These are phyloP conservation scores for Plasmodium fragile DNA, from an alignment of 169 alveolate species.

Conservation along the genomic window DNA sequence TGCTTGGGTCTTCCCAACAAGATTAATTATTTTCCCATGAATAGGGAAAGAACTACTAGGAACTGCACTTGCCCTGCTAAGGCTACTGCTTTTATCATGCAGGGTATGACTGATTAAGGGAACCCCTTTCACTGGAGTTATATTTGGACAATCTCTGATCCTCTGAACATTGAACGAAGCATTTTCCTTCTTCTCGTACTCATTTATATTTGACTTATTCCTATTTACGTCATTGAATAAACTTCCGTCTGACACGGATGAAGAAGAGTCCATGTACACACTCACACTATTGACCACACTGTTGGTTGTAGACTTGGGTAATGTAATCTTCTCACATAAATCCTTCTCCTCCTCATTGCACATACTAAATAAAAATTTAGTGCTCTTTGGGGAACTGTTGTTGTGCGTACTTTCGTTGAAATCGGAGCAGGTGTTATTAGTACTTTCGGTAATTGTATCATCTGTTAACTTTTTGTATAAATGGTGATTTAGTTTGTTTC, in stretches of 20 bases:
- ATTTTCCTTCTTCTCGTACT: neutral
- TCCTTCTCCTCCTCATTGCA: constrained; percentile 11
- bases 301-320: neutral
- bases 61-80: neutral
- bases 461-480: constrained; percentile 21
- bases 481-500: neutral
- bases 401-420: constrained; percentile 16
- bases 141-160: neutral
- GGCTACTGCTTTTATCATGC: neutral
- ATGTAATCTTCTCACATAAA: neutral
- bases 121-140: neutral
- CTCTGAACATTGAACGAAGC: neutral
- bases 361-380: neutral
- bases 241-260: constrained; percentile 9
- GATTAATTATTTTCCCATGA: neutral
- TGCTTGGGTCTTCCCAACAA: neutral
- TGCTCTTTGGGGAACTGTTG: neutral
- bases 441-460: constrained; percentile 29
- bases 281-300: neutral
- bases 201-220: neutral
- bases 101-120: neutral
- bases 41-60: neutral
- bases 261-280: constrained; percentile 12
- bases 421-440: constrained; percentile 23
- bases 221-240: constrained; percentile 20